Evolutionary conservation across 176 grass and related monocot species (phyloP).

Genomic region (Metroxylon sagu): DNA sequence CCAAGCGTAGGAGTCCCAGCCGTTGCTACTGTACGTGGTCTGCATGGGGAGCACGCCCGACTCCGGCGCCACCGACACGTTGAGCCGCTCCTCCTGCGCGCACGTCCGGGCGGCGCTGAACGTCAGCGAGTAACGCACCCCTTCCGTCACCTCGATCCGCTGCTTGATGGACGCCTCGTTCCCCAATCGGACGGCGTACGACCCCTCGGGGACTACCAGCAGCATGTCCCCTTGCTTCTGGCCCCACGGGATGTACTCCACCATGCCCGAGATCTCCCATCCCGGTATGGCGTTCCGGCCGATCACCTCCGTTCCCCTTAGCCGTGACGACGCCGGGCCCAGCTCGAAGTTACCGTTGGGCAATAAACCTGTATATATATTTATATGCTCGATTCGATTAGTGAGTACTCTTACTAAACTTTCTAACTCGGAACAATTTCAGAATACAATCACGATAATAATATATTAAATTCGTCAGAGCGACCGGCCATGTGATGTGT

Average conservation of each 20-base stretch:
- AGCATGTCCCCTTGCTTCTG: constrained; percentile 81
- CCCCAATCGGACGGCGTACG: constrained; percentile 63
- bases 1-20: constrained; percentile 92
- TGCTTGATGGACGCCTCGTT: constrained; percentile 84
- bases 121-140: constrained; percentile 55
- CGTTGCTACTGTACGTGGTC: constrained; percentile 93
- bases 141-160: constrained; percentile 18
- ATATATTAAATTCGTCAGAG: too few relatives aligned
- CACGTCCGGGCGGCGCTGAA: constrained; percentile 87
- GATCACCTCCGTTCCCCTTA: constrained; percentile 63
- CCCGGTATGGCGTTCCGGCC: constrained; percentile 37
- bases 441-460: too few relatives aligned
- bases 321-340: constrained; percentile 34
- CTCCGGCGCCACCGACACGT: constrained; percentile 64
- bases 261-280: constrained; percentile 56
- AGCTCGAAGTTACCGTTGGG: constrained; percentile 89
- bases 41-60: constrained; percentile 53
- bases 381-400: not conserved
- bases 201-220: constrained; percentile 66
- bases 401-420: too few relatives aligned
- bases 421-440: too few relatives aligned
- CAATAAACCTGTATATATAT: constrained; percentile 59
- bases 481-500: too few relatives aligned
- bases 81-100: constrained; percentile 65
- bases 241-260: constrained; percentile 83